A percentile compares a stretch with the other conserved stretches of the same genome.
These are phyloP conservation scores for Parachaetomium inaequale DNA, from an alignment of 495 filamentous ascomycete species.

Conservation along the genomic window DNA sequence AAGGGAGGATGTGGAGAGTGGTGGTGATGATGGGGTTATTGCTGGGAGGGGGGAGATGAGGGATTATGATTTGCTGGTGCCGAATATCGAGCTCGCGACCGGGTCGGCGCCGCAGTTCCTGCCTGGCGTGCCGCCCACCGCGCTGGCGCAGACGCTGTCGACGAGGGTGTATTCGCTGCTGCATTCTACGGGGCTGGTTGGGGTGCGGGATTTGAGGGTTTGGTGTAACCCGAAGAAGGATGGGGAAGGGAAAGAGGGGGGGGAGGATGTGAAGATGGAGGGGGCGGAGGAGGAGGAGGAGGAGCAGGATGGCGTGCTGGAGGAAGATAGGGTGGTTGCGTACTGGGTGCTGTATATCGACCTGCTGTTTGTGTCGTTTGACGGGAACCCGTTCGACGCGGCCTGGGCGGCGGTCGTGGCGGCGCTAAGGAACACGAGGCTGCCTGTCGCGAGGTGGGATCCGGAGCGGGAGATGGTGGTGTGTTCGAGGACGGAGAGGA, in stretches of 20 bases:
- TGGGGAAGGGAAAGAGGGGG: constrained; percentile 27
- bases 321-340: constrained; percentile 59
- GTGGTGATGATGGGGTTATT: constrained; percentile 16
- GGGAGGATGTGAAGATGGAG: constrained; percentile 32
- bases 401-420: constrained; percentile 81
- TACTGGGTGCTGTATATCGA: constrained; percentile 96
- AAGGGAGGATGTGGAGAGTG: constrained; percentile 16
- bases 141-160: constrained; percentile 76
- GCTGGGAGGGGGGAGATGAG: constrained; percentile 38
- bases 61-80: constrained; percentile 74
- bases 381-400: constrained; percentile 86
- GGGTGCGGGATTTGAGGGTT: constrained; percentile 61
- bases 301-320: constrained; percentile 41
- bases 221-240: constrained; percentile 54
- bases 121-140: constrained; percentile 74
- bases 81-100: constrained; percentile 86
- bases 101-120: constrained; percentile 83
- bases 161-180: constrained; percentile 73
- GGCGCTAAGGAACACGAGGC: constrained; percentile 70
- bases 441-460: constrained; percentile 88
- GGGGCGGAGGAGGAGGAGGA: constrained; percentile 47
- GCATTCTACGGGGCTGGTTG: constrained; percentile 61
- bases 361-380: constrained; percentile 81
- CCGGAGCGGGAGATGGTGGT: constrained; percentile 71
- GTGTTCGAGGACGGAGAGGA: constrained; percentile 61